Evolutionary conservation across 768 basidiomycete genomes (phyloP).

Genomic region (Mycena capillaripes): DNA sequence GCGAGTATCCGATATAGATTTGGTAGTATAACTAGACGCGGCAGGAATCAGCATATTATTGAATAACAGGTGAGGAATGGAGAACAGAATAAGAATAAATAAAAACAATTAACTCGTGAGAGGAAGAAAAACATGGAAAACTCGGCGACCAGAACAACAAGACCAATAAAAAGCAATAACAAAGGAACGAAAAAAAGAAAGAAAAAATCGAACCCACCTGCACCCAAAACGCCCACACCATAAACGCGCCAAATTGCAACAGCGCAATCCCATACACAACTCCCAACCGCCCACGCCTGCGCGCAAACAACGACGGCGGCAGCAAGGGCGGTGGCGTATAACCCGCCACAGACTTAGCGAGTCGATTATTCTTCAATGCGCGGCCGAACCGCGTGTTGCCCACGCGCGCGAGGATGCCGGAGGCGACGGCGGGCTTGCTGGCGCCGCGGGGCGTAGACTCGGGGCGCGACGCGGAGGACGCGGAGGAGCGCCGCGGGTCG

Average conservation of each 20-base stretch:
- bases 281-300: conserved; percentile 62
- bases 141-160: neutral
- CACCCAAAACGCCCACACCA: conserved; percentile 51
- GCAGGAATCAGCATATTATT: neutral
- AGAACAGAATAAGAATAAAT: no score
- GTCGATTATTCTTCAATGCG: neutral
- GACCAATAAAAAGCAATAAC: neutral
- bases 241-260: conserved; percentile 63
- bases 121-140: neutral
- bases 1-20: conserved; percentile 59
- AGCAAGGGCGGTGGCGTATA: conserved; percentile 63
- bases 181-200: neutral
- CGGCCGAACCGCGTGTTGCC: no score
- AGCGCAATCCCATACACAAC: conserved; percentile 64
- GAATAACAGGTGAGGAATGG: no score
- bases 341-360: neutral
- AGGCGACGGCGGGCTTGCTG: neutral
- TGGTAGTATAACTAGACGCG: conserved; percentile 67
- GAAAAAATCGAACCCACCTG: neutral
- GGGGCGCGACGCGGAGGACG: conserved; percentile 6
- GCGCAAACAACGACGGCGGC: conserved; percentile 62
- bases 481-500: conserved; percentile 7
- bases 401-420: neutral
- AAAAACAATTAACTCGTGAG: no score
- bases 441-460: no score